Percentiles rank a stretch among this genome's conserved stretches.
phyloP scores from a whole-genome alignment of 371 early-diverging fungal species.

The Homolaphlyctis polyrhiza region DNA sequence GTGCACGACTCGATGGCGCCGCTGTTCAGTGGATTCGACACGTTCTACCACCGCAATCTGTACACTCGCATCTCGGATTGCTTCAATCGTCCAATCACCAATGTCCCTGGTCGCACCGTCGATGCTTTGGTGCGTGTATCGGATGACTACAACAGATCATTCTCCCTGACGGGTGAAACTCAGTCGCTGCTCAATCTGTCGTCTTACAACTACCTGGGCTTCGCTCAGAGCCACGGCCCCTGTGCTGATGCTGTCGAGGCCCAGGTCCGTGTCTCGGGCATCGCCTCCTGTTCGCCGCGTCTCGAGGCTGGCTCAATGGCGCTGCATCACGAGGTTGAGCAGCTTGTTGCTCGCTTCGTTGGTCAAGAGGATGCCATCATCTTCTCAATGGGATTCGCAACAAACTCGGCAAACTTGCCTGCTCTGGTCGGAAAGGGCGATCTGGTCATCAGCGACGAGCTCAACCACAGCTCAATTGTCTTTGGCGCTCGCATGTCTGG shows the following conservation, averaged over 20 bases:
- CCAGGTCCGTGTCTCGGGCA: slow-evolving; percentile 56
- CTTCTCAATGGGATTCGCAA: slow-evolving; percentile 98
- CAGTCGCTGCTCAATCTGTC: slow-evolving; percentile 91
- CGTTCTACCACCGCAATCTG: slow-evolving; percentile 94
- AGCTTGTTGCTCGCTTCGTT: slow-evolving; percentile 91
- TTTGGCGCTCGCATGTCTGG: slow-evolving; percentile 95
- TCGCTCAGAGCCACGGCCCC: slow-evolving; percentile 85
- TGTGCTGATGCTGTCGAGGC: slow-evolving; percentile 91
- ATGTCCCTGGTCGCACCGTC: slow-evolving; percentile 92
- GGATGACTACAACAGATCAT: slow-evolving; percentile 80
- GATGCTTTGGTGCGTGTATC: slow-evolving; percentile 80
- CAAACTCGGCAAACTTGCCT: slow-evolving; percentile 97
- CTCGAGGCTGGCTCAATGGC: slow-evolving; percentile 68
- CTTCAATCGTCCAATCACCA: slow-evolving; percentile 95
- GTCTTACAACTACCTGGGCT: slow-evolving; percentile 99
- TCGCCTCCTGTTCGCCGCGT: slow-evolving; percentile 62
- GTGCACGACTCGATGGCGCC: slow-evolving; percentile 72
- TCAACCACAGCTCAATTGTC: slow-evolving; percentile 97
- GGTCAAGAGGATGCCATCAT: slow-evolving; percentile 93
- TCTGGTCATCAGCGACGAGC: slow-evolving; percentile 95
- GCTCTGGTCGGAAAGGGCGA: slow-evolving; percentile 84
- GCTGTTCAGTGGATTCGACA: slow-evolving; percentile 90
- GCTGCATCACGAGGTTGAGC: slow-evolving; percentile 80
- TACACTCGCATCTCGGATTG: slow-evolving; percentile 95
- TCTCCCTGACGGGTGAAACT: slow-evolving; percentile 75